Evolutionary conservation across 345 rosid genomes (phyloP), one percentile per base, ranked within the genome.

Genomic region (Excoecaria agallocha): DNA sequence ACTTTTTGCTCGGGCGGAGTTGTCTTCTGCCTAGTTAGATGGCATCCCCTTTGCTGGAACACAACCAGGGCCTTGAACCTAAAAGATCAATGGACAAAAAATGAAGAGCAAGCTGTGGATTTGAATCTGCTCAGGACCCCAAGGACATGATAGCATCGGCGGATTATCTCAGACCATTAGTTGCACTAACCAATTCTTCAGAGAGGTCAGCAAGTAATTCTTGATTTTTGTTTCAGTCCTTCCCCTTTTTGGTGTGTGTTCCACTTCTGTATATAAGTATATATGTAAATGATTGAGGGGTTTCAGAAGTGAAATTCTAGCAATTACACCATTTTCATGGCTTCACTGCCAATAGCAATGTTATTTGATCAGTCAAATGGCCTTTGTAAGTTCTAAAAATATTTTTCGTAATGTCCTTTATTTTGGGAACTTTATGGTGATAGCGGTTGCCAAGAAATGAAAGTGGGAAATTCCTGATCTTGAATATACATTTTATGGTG

Each of bases 241-340:
- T 45, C 50, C 20, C 8, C 30, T 30, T 37, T 72, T 68, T 38
- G 12, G 15, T 69, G 51, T 65, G 75, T 61, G 63, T 56, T 43
- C 59, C 66, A 46, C 60, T 69, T 65, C 6, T 85, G 83, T 84
- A 83, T 72, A 85, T 86, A 71, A 62, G 61, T 69, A 76, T 74
- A 74, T 38, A 74, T 78, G 82, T 81, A 83, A 73, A 77, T 70
- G 79, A 57, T 65, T 43, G 59, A 75, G 73, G 66, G 3, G 46
- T 57, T 74, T 59, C 74, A 25, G 63, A 69, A 41, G 25, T 59
- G 75, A 46, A 59, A 60, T 57, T 71, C 74, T 71, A 59, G 74
- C 54, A 43, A 58, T 45, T 58, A 1, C 57, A 25, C 39, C 50
- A 20, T 12, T 39, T 70, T 56, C 72, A 9, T 69, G 13, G 16